Conservation (phyloP, 495 filamentous ascomycete genomes). For the Aspergillus saccharolyticus region DNA sequence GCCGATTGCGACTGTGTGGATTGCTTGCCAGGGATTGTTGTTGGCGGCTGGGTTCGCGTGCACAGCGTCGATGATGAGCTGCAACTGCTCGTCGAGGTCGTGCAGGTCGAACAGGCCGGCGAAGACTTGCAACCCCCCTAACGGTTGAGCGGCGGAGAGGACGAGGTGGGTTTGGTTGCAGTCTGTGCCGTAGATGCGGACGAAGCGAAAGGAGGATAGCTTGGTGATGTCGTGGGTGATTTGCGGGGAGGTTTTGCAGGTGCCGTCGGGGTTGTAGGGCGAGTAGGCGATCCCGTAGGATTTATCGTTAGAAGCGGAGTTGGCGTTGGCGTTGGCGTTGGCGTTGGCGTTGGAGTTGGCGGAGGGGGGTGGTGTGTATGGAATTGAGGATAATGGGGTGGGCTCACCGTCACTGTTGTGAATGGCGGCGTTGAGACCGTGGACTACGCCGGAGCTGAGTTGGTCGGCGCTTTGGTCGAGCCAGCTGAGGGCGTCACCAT, state of each 20-base stretch:
- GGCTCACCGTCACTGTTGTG: too few relatives aligned
- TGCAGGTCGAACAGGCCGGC: conserved; percentile 65
- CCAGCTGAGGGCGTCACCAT: background rate
- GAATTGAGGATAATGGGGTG: too few relatives aligned
- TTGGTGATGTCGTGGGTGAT: conserved; percentile 59
- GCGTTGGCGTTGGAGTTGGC: background rate
- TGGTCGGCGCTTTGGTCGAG: background rate
- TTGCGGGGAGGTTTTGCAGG: conserved; percentile 61
- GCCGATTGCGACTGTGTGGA: conserved; percentile 70
- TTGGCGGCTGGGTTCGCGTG: too few relatives aligned
- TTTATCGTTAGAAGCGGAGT: background rate
- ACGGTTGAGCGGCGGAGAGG: conserved; percentile 48
- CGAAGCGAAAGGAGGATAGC: conserved; percentile 47
- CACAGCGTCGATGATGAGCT: conserved; percentile 49
- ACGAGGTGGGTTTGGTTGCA: conserved; percentile 66
- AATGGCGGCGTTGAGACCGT: background rate
- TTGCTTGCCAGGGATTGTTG: conserved; percentile 49
- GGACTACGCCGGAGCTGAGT: background rate
- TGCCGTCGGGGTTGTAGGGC: conserved; percentile 60
- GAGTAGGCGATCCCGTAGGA: conserved; percentile 64
- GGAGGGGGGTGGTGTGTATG: background rate
- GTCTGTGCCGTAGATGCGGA: conserved; percentile 79
- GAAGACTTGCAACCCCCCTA: conserved; percentile 64
- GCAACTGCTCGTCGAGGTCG: conserved; percentile 48
- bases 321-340: background rate